Percentiles rank a stretch among this genome's conserved stretches.
phyloP scores from a whole-genome alignment of 2,329 filamentous ascomycete species.

The Chaetomiaceae sp. region DNA sequence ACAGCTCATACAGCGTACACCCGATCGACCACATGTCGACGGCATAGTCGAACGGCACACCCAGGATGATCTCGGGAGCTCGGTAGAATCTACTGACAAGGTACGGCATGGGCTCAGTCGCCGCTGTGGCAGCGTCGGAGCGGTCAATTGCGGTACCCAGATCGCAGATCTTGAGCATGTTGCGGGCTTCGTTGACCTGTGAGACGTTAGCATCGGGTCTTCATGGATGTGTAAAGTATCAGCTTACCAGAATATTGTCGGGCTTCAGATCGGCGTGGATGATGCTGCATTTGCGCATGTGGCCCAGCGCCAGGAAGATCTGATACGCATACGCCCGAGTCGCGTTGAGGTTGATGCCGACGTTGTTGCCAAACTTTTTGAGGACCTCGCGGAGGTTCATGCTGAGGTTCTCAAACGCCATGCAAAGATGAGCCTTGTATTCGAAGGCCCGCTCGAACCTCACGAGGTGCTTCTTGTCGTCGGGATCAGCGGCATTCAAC shows the following conservation, averaged over 20 bases:
- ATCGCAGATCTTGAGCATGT: constrained; percentile 89
- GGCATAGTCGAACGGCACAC: constrained; percentile 90
- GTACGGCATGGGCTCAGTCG: constrained; percentile 86
- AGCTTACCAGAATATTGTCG: constrained; percentile 83
- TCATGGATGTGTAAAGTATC: too few relatives aligned
- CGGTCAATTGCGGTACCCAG: constrained; percentile 91
- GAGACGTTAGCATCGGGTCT: constrained; percentile 25
- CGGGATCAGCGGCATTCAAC: constrained; percentile 76
- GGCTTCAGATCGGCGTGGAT: constrained; percentile 96
- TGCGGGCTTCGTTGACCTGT: constrained; percentile 73
- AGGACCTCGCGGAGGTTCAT: constrained; percentile 91
- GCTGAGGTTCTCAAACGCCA: constrained; percentile 93
- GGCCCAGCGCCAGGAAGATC: constrained; percentile 82
- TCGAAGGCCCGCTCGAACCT: constrained; percentile 84
- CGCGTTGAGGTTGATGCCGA: constrained; percentile 83
- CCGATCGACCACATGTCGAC: constrained; percentile 98
- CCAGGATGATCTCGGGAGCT: constrained; percentile 92
- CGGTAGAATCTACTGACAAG: constrained; percentile 96
- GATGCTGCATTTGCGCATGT: constrained; percentile 88
- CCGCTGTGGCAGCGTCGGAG: constrained; percentile 65
- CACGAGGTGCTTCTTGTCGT: constrained; percentile 88
- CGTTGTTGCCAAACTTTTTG: constrained; percentile 91
- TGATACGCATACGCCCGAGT: constrained; percentile 89
- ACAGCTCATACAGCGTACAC: constrained; percentile 93
- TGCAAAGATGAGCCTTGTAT: constrained; percentile 90